phyloP scores from a whole-genome alignment of 192 early-diverging fungal species.

The Entophlyctis luteolus region DNA sequence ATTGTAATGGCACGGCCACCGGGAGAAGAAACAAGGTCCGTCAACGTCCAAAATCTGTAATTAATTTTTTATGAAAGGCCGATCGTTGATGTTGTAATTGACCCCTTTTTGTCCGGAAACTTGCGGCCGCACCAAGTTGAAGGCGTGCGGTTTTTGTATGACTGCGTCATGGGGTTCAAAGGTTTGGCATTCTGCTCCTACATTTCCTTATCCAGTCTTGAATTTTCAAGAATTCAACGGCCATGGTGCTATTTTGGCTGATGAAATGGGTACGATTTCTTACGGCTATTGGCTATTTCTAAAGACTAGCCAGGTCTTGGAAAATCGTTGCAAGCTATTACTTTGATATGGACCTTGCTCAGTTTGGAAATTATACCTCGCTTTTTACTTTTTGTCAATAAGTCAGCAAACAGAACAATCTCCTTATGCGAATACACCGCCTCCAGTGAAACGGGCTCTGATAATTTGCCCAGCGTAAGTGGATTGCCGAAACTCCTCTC shows the following conservation, averaged over 20 bases:
- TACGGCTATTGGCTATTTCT: no score
- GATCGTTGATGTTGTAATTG: slow-evolving; percentile 45
- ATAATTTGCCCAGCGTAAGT: slow-evolving; percentile 47
- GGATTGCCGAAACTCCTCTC: neutral
- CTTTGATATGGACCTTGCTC: slow-evolving; percentile 45
- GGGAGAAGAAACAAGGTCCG: neutral
- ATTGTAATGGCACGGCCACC: neutral
- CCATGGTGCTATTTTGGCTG: slow-evolving; percentile 51
- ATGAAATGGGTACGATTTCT: slow-evolving; percentile 42
- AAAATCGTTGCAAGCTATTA: slow-evolving; percentile 51
- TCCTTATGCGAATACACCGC: neutral
- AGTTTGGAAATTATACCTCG: slow-evolving; percentile 24
- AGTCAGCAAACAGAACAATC: neutral
- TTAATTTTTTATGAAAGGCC: neutral
- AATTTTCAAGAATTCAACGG: slow-evolving; percentile 31
- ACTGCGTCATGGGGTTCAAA: slow-evolving; percentile 47
- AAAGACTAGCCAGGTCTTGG: slow-evolving; percentile 26
- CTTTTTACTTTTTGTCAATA: neutral
- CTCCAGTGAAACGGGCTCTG: slow-evolving; percentile 25
- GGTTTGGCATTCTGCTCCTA: neutral
- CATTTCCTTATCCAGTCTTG: neutral
- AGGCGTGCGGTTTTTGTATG: slow-evolving; percentile 51
- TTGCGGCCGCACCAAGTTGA: slow-evolving; percentile 47
- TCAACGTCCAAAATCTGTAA: neutral
- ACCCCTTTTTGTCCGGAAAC: slow-evolving; percentile 36